Evolutionary conservation across 164 flowering plant species (phyloP).

Genomic region (Kalanchoe fedtschenkoi): DNA sequence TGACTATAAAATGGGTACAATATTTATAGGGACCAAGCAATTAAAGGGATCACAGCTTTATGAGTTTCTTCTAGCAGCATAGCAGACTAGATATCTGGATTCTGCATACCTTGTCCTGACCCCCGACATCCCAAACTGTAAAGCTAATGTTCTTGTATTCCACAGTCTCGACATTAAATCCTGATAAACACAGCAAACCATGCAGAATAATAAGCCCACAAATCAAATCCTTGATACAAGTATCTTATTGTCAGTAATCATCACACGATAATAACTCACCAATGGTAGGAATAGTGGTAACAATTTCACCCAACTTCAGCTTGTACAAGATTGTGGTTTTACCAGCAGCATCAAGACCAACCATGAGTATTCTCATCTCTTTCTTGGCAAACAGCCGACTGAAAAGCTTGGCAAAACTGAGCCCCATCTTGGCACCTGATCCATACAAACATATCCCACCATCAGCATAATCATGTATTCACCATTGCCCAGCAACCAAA

Average conservation of each 20-base stretch:
- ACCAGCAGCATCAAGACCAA: constrained; percentile 4
- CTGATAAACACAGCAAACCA: background rate
- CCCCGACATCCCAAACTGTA: constrained; percentile 3
- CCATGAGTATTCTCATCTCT: constrained; percentile 1
- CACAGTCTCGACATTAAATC: background rate
- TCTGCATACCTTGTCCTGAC: background rate
- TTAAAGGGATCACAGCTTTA: too few relatives aligned
- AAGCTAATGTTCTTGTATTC: constrained; percentile 2
- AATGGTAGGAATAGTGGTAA: background rate
- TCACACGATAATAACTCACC: background rate
- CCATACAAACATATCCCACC: background rate
- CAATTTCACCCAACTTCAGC: background rate
- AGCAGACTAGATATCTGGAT: too few relatives aligned
- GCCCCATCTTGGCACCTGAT: constrained; percentile 3
- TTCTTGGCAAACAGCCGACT: background rate
- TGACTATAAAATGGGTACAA: too few relatives aligned
- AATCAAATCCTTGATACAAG: background rate
- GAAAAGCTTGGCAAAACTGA: constrained; percentile 1
- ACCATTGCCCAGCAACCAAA: too few relatives aligned
- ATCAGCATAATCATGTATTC: too few relatives aligned
- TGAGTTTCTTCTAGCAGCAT: too few relatives aligned
- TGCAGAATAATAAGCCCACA: background rate
- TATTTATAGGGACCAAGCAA: too few relatives aligned
- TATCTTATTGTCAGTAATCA: background rate
- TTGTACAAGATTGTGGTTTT: background rate